Evolutionary conservation across 2,329 filamentous ascomycete species (phyloP), one percentile per base, ranked within the genome.

Genomic region (Colletotrichum plurivorum): DNA sequence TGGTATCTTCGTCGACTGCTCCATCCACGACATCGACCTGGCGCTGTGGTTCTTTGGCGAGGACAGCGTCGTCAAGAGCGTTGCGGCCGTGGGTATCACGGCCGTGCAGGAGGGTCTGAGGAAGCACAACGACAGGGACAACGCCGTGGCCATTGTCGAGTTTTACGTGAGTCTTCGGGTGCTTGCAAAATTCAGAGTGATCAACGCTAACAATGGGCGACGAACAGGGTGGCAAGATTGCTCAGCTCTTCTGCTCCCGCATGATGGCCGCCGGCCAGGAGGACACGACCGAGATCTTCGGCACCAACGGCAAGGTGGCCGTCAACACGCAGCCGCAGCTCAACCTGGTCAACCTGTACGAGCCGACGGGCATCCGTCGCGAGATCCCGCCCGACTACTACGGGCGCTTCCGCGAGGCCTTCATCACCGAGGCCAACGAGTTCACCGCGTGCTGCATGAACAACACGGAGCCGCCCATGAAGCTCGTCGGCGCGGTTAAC

Each of bases 261-360:
- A 92, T 92, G 87, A 92, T 92, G 87, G 88, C 89, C 0, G 86
- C 88, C 0, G 90, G 90, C 0, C 90, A 92, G 77, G 87, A 91
- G 70, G 90, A 92, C 76, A 87, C 84, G 67, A 91, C 90, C 0
- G 89, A 92, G 78, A 86, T 92, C 71, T 89, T 92, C 63, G 90
- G 90, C 15, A 92, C 90, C 1, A 83, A 86, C 72, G 89, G 90
- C 48, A 92, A 92, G 76, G 74, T 92, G 6, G 80, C 84, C 2
- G 82, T 92, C 70, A 92, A 92, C 73, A 84, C 82, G 7, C 85
- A 90, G 72, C 90, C 90, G 7, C 79, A 81, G 61, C 79, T 77
- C 2, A 87, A 87, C 66, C 80, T 90, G 22, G 84, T 91, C 43
- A 85, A 89, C 70, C 80, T 87, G 56, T 85, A 88, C 75, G 82